A percentile compares a stretch with the other conserved stretches of the same genome.
These are phyloP conservation scores for Nicotiana noctiflora DNA, from an alignment of 257 asterid species.

Conservation along the genomic window DNA sequence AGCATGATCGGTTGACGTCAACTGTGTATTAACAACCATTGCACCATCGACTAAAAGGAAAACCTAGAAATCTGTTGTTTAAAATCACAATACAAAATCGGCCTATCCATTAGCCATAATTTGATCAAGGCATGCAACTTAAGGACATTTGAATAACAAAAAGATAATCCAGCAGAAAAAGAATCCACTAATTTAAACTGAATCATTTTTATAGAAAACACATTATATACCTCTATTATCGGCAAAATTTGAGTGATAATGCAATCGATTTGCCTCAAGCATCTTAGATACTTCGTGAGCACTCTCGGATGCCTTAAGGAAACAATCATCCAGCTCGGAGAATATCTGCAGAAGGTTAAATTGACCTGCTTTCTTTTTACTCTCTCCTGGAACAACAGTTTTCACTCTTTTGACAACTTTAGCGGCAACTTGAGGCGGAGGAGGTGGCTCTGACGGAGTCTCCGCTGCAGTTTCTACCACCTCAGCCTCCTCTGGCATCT, in stretches of 20 bases:
- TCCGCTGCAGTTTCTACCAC: conserved; percentile 39
- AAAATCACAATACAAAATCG: neutral
- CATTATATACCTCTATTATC: conserved; percentile 64
- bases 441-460: conserved; percentile 59
- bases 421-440: conserved; percentile 39
- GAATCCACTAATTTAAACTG: neutral
- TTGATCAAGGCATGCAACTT: neutral
- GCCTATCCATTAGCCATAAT: neutral
- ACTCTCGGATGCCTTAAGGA: conserved; percentile 84
- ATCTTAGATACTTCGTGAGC: conserved; percentile 84
- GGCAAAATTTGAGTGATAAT: conserved; percentile 90
- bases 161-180: neutral
- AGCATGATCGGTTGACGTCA: neutral
- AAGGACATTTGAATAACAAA: neutral
- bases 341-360: conserved; percentile 57
- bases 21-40: neutral
- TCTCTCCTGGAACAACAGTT: conserved; percentile 47
- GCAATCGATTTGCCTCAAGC: conserved; percentile 94
- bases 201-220: neutral
- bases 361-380: conserved; percentile 39
- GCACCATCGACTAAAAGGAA: neutral
- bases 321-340: conserved; percentile 76
- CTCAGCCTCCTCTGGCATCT: conserved; percentile 35
- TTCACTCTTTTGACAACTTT: conserved; percentile 59
- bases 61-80: neutral